These are phyloP conservation scores for Mycosphaerella arachidis DNA, from an alignment of 2,329 filamentous ascomycete species.

Conservation along the genomic window DNA sequence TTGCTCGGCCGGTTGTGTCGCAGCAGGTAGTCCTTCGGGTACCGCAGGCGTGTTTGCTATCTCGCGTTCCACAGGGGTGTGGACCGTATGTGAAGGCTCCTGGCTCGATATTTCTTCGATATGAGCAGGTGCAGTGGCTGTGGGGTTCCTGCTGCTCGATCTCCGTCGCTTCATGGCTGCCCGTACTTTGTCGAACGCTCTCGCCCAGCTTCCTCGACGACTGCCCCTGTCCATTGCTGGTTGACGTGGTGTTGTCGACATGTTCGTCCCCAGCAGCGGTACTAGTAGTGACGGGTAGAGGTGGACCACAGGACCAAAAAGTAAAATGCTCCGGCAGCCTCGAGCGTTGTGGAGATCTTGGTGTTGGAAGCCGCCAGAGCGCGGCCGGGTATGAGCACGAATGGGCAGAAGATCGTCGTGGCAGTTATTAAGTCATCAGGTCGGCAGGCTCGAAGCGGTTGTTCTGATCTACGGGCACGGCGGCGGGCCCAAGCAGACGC, in stretches of 20 bases:
- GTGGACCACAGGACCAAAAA: not conserved
- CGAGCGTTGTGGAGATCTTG: not conserved
- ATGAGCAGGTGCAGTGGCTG: not conserved
- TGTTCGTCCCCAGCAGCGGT: not conserved
- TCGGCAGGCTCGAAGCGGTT: not conserved
- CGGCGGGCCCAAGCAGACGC: not conserved
- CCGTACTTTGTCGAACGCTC: slow-evolving; percentile 23
- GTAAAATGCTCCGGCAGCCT: slow-evolving; percentile 9
- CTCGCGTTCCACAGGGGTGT: not conserved
- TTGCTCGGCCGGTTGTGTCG: slow-evolving; percentile 1
- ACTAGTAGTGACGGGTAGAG: not conserved
- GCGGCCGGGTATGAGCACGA: not conserved
- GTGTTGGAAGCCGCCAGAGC: not conserved
- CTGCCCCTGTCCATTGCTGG: slow-evolving; percentile 3
- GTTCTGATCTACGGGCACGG: not conserved
- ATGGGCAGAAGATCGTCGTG: not conserved
- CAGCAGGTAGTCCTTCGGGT: not conserved
- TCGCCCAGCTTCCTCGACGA: slow-evolving; percentile 24
- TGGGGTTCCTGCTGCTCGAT: slow-evolving; percentile 9
- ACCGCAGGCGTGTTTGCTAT: not conserved
- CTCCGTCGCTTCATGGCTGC: slow-evolving; percentile 20
- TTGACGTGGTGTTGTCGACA: not conserved
- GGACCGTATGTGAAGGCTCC: slow-evolving; percentile 6
- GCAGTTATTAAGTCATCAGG: not conserved
- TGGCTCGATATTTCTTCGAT: not conserved